Base-by-base conservation (phyloP, 1,284 basidiomycete genomes). In the Sporisorium iseilematis-ciliati region DNA sequence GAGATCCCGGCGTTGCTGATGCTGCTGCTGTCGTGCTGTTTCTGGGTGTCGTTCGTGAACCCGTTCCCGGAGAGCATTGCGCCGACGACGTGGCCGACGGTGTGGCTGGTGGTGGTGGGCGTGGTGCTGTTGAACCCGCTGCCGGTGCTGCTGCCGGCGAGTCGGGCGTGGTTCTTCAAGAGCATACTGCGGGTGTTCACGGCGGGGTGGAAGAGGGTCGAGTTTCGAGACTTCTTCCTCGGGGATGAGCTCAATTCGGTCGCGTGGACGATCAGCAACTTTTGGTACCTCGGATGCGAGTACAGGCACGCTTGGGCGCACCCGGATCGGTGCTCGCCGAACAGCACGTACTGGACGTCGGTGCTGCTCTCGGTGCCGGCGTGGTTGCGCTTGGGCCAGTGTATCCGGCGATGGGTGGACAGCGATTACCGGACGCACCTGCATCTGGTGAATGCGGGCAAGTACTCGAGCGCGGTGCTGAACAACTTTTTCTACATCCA, bases 391-490 rank as follows among this genome's bases (percentile, higher is more conserved):
- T 84, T 95, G 49, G 87, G 92, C 12, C 95, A 98, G 84, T 94
- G 93, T 84, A 80, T 96, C 45, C 92, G 91, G 79, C 93, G 95
- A 87, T 97, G 91, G 84, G 86, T 86, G 41, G 95, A 97, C 84
- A 93, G 92, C 8, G 87, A 78, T 29, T 65, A 70, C 43, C 57
- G 87, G 45, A 86, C 92, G 31, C 80, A 87, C 29, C 92, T 92
- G 0, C 94, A 97, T 87, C 87, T 97, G 33, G 89, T 97, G 83
- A 97, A 97, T 75, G 93, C 92, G 3, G 82, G 78, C 50, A 85
- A 85, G 71, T 85, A 85, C 55, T 42, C 73, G 2, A 70, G 74
- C 23, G 75, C 82, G 41, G 68, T 84, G 14, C 23, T 84, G 7
- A 70, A 83, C 59, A 76, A 78, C 42, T 85, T 80, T 31, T 46